A percentile compares a stretch with the other conserved stretches of the same genome.
Evolutionary conservation across 306 rosid genomes (phyloP).

Genomic region (Vigna mungo): DNA sequence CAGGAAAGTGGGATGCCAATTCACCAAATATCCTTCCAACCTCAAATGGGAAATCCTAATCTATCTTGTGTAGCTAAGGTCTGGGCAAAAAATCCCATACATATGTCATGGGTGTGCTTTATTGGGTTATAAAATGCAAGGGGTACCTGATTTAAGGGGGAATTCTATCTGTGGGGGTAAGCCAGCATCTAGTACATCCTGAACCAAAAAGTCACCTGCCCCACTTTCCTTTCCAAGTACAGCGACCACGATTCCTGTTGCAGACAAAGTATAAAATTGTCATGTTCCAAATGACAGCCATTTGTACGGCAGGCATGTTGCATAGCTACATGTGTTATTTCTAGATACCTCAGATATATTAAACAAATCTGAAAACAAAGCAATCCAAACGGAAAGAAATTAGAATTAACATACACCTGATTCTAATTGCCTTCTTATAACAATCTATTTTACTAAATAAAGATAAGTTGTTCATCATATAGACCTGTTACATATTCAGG

Average conservation of each 20-base stretch:
- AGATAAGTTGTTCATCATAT: constrained; percentile 30
- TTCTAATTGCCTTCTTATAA: constrained; percentile 35
- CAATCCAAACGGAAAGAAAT: constrained; percentile 15
- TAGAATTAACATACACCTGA: constrained; percentile 6
- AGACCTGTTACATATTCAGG: constrained; percentile 87
- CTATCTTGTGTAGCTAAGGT: constrained; percentile 18
- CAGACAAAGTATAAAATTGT: constrained; percentile 44
- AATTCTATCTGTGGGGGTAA: constrained; percentile 84
- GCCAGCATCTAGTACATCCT: constrained; percentile 89
- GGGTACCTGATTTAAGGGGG: constrained; percentile 73
- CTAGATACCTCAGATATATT: constrained; percentile 29
- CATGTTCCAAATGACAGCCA: constrained; percentile 18
- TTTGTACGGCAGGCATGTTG: constrained; percentile 18
- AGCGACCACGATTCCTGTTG: constrained; percentile 77
- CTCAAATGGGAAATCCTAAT: constrained; percentile 3
- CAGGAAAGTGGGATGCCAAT: constrained; percentile 32
- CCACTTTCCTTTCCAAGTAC: constrained; percentile 78
- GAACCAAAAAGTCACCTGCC: constrained; percentile 80
- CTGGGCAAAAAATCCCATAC: neutral
- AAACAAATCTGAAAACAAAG: constrained; percentile 36
- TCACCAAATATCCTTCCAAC: constrained; percentile 32
- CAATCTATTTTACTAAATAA: constrained; percentile 7
- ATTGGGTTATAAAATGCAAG: constrained; percentile 39
- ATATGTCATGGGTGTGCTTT: constrained; percentile 17
- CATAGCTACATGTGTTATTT: neutral